Conservation (phyloP, 2,329 filamentous ascomycete genomes). For the Madurella mycetomatis region DNA sequence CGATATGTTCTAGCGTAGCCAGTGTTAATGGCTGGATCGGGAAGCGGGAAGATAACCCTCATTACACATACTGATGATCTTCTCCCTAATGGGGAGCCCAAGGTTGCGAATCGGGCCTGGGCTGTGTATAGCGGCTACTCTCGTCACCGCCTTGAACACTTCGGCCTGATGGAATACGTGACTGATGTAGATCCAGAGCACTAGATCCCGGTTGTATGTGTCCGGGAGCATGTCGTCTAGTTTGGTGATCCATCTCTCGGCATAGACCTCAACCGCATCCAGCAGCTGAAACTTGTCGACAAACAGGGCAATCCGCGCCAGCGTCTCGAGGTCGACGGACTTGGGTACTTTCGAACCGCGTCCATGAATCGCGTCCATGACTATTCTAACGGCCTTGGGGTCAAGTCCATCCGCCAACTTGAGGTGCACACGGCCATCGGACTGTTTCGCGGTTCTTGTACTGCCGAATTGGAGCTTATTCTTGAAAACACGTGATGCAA, state of each 20-base stretch:
- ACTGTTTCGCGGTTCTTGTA: slow-evolving; percentile 12
- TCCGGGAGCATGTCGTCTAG: slow-evolving; percentile 18
- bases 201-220: slow-evolving; percentile 23
- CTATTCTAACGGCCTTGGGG: slow-evolving; percentile 35
- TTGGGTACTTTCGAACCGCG: slow-evolving; percentile 37
- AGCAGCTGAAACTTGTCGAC: slow-evolving; percentile 40
- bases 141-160: slow-evolving; percentile 28
- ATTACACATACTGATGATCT: slow-evolving; percentile 26
- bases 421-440: slow-evolving; percentile 32
- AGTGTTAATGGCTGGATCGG: neutral
- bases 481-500: slow-evolving; percentile 31
- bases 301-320: slow-evolving; percentile 42
- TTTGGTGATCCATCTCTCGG: slow-evolving; percentile 37
- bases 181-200: slow-evolving; percentile 31
- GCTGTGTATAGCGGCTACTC: slow-evolving; percentile 25
- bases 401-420: slow-evolving; percentile 31
- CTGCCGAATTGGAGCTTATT: slow-evolving; percentile 25
- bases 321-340: slow-evolving; percentile 35
- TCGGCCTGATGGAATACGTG: slow-evolving; percentile 29
- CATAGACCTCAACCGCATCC: slow-evolving; percentile 40
- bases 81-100: slow-evolving; percentile 29
- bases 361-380: slow-evolving; percentile 44
- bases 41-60: neutral
- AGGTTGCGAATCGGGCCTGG: slow-evolving; percentile 24
- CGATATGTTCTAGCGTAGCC: slow-evolving; percentile 24